These are phyloP conservation scores for Boletus insuetus DNA, from an alignment of 768 basidiomycete species.

Conservation along the genomic window DNA sequence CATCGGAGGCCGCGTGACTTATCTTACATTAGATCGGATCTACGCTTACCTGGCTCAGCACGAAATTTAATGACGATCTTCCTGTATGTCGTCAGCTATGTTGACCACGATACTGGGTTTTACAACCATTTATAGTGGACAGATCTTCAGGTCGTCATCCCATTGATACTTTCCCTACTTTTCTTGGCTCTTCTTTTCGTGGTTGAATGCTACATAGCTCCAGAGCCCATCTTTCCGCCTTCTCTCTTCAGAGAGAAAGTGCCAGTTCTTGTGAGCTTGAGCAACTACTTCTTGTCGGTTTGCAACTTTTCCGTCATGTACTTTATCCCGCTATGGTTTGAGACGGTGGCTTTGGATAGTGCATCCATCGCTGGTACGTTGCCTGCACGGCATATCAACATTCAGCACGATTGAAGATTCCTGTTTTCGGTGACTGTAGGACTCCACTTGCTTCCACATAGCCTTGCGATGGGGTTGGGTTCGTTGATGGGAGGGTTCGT, in stretches of 20 bases:
- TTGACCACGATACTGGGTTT: neutral
- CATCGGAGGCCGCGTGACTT: neutral
- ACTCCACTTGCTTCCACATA: constrained; percentile 13
- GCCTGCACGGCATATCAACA: too few species aligned
- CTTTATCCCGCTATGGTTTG: constrained; percentile 17
- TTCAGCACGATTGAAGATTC: too few species aligned
- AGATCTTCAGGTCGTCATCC: constrained; percentile 3
- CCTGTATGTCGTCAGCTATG: neutral
- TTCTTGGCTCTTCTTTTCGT: constrained; percentile 6
- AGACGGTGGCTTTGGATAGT: constrained; percentile 11
- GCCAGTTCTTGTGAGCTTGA: constrained; percentile 3
- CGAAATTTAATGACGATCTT: constrained; percentile 14
- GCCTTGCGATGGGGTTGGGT: constrained; percentile 12
- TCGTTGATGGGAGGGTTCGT: constrained; percentile 10
- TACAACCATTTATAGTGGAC: constrained; percentile 5
- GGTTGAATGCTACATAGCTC: constrained; percentile 3
- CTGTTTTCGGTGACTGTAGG: neutral
- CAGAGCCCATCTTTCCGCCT: constrained; percentile 11
- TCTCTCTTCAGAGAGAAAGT: constrained; percentile 8
- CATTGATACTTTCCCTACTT: constrained; percentile 4
- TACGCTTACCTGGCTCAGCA: constrained; percentile 11
- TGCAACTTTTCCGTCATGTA: constrained; percentile 17
- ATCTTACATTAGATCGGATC: constrained; percentile 8
- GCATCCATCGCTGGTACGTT: constrained; percentile 9
- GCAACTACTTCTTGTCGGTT: constrained; percentile 4